Evolutionary conservation across 495 filamentous ascomycete genomes (phyloP).

Genomic region (Astrothelium macrocarpum): DNA sequence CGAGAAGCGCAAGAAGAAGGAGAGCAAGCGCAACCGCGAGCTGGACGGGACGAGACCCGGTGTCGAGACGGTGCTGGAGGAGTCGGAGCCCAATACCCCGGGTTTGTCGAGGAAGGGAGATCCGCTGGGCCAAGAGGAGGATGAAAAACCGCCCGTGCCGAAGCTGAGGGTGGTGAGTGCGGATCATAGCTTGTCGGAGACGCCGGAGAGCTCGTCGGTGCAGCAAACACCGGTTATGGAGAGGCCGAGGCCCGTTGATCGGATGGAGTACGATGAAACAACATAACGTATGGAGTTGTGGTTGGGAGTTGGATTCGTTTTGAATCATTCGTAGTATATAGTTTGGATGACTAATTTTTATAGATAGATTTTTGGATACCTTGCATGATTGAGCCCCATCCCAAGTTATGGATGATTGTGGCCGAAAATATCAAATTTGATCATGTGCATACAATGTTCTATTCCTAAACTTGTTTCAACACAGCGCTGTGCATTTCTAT

Average conservation of each 20-base stretch:
- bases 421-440: too few relatives aligned
- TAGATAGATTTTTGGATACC: too few relatives aligned
- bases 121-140: neutral
- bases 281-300: neutral
- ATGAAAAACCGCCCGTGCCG: neutral
- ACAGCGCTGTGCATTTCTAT: too few relatives aligned
- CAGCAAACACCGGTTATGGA: neutral
- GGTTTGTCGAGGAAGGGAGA: neutral
- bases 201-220: neutral
- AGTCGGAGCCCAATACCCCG: neutral
- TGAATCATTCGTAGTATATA: neutral
- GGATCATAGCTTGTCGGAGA: neutral
- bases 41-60: neutral
- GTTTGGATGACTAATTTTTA: neutral
- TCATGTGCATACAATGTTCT: too few relatives aligned
- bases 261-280: neutral
- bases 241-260: neutral
- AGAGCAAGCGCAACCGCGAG: neutral
- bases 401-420: too few relatives aligned
- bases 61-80: neutral
- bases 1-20: constrained; percentile 31
- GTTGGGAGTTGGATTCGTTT: neutral
- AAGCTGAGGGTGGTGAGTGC: neutral
- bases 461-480: too few relatives aligned
- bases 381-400: too few relatives aligned